A percentile compares a stretch with the other conserved stretches of the same genome.
These are phyloP conservation scores for Lenzites betulinus DNA, from an alignment of 768 basidiomycete species.

Conservation along the genomic window DNA sequence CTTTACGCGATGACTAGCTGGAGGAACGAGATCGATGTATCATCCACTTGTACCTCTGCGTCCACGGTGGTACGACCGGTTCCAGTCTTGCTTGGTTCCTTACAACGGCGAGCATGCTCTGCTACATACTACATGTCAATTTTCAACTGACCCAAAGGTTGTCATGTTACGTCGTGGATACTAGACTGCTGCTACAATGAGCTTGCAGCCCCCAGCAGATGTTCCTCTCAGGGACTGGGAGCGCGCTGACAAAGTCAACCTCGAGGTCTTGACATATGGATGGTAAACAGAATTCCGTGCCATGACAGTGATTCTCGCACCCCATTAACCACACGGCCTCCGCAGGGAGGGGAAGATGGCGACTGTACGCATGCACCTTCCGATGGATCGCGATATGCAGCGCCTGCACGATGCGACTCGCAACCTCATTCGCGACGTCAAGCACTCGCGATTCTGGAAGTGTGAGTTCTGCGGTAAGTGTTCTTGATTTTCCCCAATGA, in stretches of 20 bases:
- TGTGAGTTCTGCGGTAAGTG: conserved; percentile 13
- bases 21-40: too few species aligned
- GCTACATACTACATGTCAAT: too few species aligned
- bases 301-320: too few species aligned
- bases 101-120: too few species aligned
- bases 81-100: too few species aligned
- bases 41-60: too few species aligned
- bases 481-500: neutral
- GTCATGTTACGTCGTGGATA: too few species aligned
- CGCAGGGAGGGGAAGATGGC: neutral
- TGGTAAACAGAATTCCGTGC: conserved; percentile 2
- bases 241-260: conserved; percentile 6
- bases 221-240: conserved; percentile 1
- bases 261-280: conserved; percentile 6
- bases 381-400: conserved; percentile 1
- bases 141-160: too few species aligned
- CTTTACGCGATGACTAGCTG: neutral
- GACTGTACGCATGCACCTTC: conserved; percentile 8
- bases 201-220: neutral
- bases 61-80: too few species aligned
- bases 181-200: too few species aligned
- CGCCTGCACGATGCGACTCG: neutral
- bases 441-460: conserved; percentile 7
- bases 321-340: neutral
- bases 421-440: conserved; percentile 3